Conservation (phyloP, 768 basidiomycete genomes). For the Hortiboletus flavorubellus region DNA sequence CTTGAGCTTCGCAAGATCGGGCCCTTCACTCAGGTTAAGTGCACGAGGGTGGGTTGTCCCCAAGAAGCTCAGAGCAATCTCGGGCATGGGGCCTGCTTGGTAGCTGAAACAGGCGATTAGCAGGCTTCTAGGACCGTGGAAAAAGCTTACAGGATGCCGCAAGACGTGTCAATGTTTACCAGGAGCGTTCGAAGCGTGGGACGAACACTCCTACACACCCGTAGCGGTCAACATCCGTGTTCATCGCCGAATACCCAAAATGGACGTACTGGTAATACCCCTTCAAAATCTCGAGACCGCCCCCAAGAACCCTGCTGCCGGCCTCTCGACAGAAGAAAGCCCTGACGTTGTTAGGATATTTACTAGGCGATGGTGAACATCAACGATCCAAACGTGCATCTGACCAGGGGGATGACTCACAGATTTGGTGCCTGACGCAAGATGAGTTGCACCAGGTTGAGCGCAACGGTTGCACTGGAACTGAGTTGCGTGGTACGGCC, state of each 20-base stretch:
- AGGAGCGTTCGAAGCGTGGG: constrained; percentile 39
- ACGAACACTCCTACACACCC: constrained; percentile 41
- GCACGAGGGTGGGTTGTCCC: constrained; percentile 25
- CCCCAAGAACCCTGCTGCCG: constrained; percentile 24
- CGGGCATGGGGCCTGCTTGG: constrained; percentile 21
- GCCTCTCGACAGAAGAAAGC: constrained; percentile 42
- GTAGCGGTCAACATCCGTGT: neutral
- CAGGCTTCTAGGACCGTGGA: neutral
- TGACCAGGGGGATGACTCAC: constrained; percentile 29
- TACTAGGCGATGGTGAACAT: constrained; percentile 25
- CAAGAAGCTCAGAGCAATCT: constrained; percentile 33
- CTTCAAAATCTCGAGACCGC: constrained; percentile 42
- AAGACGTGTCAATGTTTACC: constrained; percentile 46
- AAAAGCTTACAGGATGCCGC: constrained; percentile 40
- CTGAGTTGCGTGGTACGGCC: constrained; percentile 24
- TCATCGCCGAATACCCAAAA: neutral
- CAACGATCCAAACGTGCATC: neutral
- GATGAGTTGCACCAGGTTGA: constrained; percentile 48
- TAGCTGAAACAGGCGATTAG: constrained; percentile 20
- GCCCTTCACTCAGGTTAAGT: constrained; percentile 25
- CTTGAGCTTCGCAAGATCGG: constrained; percentile 33
- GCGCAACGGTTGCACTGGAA: constrained; percentile 33
- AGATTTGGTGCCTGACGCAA: constrained; percentile 46
- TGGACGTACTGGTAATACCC: constrained; percentile 50
- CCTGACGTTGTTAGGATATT: constrained; percentile 43